These are phyloP conservation scores for Lophiostoma macrostomum DNA, from an alignment of 495 filamentous ascomycete species.

Conservation along the genomic window DNA sequence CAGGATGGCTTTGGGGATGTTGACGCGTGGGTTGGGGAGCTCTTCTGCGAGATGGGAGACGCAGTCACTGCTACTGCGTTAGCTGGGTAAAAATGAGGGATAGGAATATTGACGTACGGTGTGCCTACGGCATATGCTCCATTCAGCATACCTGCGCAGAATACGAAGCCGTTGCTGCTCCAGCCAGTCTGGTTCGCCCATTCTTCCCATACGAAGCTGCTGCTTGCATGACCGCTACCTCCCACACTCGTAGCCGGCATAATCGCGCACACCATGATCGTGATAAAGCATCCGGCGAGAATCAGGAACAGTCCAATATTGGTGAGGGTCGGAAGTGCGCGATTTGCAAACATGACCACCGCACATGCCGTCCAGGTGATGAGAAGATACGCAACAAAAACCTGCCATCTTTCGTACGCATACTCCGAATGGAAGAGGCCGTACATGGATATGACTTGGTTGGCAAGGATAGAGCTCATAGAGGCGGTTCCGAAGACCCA, in stretches of 20 bases:
- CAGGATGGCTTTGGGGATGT: conserved; percentile 57
- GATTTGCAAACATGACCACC: conserved; percentile 68
- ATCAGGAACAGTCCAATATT: conserved; percentile 67
- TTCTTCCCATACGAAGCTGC: conserved; percentile 39
- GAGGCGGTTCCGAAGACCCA: conserved; percentile 69
- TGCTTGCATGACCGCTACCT: conserved; percentile 35
- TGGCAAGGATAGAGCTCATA: conserved; percentile 63
- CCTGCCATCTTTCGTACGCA: conserved; percentile 64
- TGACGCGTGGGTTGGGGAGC: conserved; percentile 61
- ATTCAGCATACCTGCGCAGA: conserved; percentile 78
- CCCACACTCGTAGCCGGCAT: conserved; percentile 65
- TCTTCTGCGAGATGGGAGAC: conserved; percentile 82
- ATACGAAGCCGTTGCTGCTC: conserved; percentile 67
- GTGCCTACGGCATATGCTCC: conserved; percentile 83
- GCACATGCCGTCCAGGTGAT: conserved; percentile 63
- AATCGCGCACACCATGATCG: conserved; percentile 68
- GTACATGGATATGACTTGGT: conserved; percentile 70
- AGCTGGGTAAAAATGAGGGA: conserved; percentile 40
- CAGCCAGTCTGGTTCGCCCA: conserved; percentile 64
- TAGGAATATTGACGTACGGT: conserved; percentile 63
- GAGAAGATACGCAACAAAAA: conserved; percentile 67
- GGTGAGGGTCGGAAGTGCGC: conserved; percentile 62
- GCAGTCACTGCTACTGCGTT: conserved; percentile 34
- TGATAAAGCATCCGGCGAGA: conserved; percentile 64
- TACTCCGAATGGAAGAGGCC: conserved; percentile 65